Evolutionary conservation across 1,284 basidiomycete genomes (phyloP), one percentile per base, ranked within the genome.

Genomic region (Ganoderma lingzhi): DNA sequence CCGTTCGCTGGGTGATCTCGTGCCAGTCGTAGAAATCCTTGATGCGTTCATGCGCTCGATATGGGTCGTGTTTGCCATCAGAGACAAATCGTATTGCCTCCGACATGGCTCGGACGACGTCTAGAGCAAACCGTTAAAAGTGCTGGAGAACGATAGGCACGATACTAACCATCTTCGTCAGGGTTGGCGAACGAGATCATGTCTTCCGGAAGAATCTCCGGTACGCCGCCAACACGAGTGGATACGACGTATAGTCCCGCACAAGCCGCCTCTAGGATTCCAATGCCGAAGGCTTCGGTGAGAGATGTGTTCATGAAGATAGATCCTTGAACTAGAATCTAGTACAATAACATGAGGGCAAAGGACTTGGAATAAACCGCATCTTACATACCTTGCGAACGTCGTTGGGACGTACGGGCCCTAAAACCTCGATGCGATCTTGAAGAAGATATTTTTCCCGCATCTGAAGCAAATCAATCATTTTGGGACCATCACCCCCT

Each of bases 201-300:
- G 73, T 96, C 93, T 61, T 91, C 84, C 0, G 98, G 98, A 23
- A 99, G 83, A 67, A 99, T 93, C 81, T 99, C 98, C 0, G 98
- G 96, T 0, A 99, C 93, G 2, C 98, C 97, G 0, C 98, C 97
- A 0, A 99, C 97, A 42, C 91, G 88, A 0, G 97, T 99, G 19
- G 93, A 93, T 44, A 99, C 98, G 48, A 99, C 94, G 77, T 98
- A 97, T 10, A 99, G 85, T 0, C 98, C 98, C 0, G 95, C 90
- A 74, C 94, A 97, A 0, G 98, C 98, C 0, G 98, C 98, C 84
- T 99, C 98, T 62, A 99, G 87, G 73, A 98, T 96, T 9, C 94
- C 93, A 72, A 97, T 99, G 0, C 98, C 97, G 76, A 99, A 99
- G 0, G 98, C 90, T 80, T 99, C 97, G 0, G 97, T 99, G 28